Base-by-base conservation (phyloP, 106 monocot species). In the Dendrobium catenatum region DNA sequence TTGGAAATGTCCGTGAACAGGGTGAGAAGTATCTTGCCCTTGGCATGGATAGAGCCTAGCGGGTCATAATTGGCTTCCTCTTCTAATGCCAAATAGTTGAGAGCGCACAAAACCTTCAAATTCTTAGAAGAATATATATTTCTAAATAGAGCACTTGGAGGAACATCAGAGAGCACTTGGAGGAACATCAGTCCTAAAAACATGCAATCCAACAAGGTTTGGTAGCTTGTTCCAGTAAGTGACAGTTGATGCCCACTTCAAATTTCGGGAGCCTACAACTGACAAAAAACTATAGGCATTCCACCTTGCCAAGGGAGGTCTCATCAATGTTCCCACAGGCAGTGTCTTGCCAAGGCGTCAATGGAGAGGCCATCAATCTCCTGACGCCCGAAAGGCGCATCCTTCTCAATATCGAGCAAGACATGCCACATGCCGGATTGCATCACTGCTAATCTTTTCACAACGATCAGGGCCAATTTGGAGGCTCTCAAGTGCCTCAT, bases 151-250 rank as follows among this genome's bases (percentile, higher is more conserved):
- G 91, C 88, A 20, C 78, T 77, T 5, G 86, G 81, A 2, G 89
- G 80, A 40, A 91, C 85, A 78, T 94, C 94, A 9, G 97, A 90
- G 79, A 0, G 91, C 88, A 20, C 78, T 77, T 5, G 86, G 81
- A 2, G 89, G 81, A 40, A 91, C 85, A 78, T 95, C 94, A 9
- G 97, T 98, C 61, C 97, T 87, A 19, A 94, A 98, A 55, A 98
- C 79, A 79, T 98, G 92, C 37, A 98, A 37, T 24, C 85, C 94
- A 9, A 87, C 61, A 37, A 98, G 86, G 79, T 78, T 83, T 20
- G 83, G 83, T 43, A 83, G 76, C 51, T 83, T 83, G 83, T 72
- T 78, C 83, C 83, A 83, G 47, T 68, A 29, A 55, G 78, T 48
- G 19, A 67, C 78, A 17, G 83, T 78, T 9, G 77, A 83, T 46